A percentile compares a stretch with the other conserved stretches of the same genome.
These are phyloP conservation scores for Solanum neorickii DNA, from an alignment of 257 asterid genomes.

Conservation along the genomic window DNA sequence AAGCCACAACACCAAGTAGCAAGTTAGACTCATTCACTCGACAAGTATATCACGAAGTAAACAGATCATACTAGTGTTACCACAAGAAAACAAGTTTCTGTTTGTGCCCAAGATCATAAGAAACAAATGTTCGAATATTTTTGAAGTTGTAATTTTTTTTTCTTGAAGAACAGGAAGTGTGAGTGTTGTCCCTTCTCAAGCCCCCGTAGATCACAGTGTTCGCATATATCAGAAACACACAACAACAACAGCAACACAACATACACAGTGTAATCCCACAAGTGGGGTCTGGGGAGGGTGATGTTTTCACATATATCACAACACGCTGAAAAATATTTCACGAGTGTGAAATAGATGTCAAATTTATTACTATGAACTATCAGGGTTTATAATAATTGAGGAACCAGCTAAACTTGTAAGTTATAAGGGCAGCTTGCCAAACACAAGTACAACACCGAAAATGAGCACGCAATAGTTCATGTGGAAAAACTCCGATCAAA, in stretches of 20 bases:
- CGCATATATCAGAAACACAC: neutral
- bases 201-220: neutral
- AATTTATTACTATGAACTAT: neutral
- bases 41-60: neutral
- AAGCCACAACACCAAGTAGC: neutral
- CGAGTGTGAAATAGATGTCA: neutral
- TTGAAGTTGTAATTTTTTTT: neutral
- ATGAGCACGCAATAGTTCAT: neutral
- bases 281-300: neutral
- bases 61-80: neutral
- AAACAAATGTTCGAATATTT: neutral
- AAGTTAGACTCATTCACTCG: neutral
- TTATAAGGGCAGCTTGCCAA: neutral
- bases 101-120: neutral
- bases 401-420: neutral
- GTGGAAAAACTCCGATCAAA: neutral
- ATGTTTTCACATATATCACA: neutral
- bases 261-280: neutral
- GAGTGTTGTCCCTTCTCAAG: neutral
- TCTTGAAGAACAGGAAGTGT: neutral
- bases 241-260: neutral
- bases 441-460: neutral
- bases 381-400: neutral
- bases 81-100: neutral
- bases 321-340: neutral